phyloP scores from a whole-genome alignment of 2,329 filamentous ascomycete genomes.

The Tricladium varicosporioides region DNA sequence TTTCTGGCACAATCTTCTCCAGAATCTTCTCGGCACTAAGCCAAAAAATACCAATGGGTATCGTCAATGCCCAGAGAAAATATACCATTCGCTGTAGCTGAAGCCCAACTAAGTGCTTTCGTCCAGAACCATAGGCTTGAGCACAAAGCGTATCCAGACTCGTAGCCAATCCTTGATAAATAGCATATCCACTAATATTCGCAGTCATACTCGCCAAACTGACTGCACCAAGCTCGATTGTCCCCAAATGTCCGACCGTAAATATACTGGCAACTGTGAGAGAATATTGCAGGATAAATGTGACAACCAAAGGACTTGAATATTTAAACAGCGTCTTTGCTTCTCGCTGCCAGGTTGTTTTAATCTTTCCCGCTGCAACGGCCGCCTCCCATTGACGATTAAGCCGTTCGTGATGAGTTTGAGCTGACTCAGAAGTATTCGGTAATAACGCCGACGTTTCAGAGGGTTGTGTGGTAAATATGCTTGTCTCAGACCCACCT shows the following conservation, averaged over 20 bases:
- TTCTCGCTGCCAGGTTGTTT: constrained; percentile 90
- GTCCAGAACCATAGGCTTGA: constrained; percentile 90
- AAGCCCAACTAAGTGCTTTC: constrained; percentile 82
- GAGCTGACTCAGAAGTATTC: constrained; percentile 42
- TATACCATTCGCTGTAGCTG: constrained; percentile 80
- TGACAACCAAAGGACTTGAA: constrained; percentile 67
- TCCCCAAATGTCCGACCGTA: constrained; percentile 73
- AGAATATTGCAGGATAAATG: constrained; percentile 79
- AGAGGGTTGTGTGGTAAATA: constrained; percentile 33
- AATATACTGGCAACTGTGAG: constrained; percentile 81
- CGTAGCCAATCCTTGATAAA: constrained; percentile 83
- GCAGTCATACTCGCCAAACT: constrained; percentile 75
- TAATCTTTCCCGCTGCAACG: constrained; percentile 74
- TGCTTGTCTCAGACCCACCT: constrained; percentile 15
- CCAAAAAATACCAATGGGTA: constrained; percentile 74
- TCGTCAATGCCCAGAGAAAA: constrained; percentile 69
- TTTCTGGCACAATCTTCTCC: constrained; percentile 66
- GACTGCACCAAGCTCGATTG: constrained; percentile 64
- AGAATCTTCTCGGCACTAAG: constrained; percentile 65
- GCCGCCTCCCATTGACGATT: constrained; percentile 83
- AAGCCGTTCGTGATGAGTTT: constrained; percentile 54
- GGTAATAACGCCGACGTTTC: constrained; percentile 39
- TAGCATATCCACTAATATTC: constrained; percentile 74
- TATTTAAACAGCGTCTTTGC: constrained; percentile 75
- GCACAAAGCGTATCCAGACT: constrained; percentile 89